A percentile compares a stretch with the other conserved stretches of the same genome.
Evolutionary conservation across 2,329 filamentous ascomycete species (phyloP).

Genomic region (Pseudofabraea citricarpa): DNA sequence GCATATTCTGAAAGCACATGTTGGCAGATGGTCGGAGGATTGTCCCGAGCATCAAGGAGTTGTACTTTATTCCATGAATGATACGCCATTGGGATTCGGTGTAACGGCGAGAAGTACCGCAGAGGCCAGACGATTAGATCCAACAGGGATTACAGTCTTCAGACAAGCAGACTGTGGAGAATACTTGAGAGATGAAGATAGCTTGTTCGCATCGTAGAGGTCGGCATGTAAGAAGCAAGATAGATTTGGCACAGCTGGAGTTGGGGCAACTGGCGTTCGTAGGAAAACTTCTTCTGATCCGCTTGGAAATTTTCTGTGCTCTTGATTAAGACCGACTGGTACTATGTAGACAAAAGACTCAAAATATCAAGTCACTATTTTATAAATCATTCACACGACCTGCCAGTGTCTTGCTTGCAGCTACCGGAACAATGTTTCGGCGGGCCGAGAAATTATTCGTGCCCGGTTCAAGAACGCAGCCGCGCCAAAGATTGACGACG

Average conservation of each 20-base stretch:
- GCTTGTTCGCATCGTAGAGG: conserved; percentile 45
- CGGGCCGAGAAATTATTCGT: no score
- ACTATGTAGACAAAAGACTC: no score
- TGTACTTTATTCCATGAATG: conserved; percentile 86
- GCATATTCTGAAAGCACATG: conserved; percentile 77
- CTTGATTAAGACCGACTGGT: no score
- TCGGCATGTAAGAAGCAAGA: neutral
- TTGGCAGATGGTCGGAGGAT: conserved; percentile 81
- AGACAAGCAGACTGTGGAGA: conserved; percentile 92
- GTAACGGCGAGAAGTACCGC: conserved; percentile 83
- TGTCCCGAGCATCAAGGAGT: conserved; percentile 90
- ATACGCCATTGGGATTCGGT: conserved; percentile 90
- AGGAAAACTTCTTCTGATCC: no score
- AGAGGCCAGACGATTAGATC: conserved; percentile 79
- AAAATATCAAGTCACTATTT: no score
- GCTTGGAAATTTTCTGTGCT: no score
- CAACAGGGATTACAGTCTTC: conserved; percentile 85
- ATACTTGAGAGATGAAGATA: conserved; percentile 81
- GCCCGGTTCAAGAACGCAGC: no score
- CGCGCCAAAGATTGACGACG: no score
- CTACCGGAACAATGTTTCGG: no score
- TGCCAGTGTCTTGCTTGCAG: no score
- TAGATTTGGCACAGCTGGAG: neutral
- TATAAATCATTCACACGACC: no score
- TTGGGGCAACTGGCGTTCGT: no score